Percentiles rank a stretch among this genome's conserved stretches.
Evolutionary conservation across 2,329 filamentous ascomycete species (phyloP).

Genomic region (Colletotrichum sp.): DNA sequence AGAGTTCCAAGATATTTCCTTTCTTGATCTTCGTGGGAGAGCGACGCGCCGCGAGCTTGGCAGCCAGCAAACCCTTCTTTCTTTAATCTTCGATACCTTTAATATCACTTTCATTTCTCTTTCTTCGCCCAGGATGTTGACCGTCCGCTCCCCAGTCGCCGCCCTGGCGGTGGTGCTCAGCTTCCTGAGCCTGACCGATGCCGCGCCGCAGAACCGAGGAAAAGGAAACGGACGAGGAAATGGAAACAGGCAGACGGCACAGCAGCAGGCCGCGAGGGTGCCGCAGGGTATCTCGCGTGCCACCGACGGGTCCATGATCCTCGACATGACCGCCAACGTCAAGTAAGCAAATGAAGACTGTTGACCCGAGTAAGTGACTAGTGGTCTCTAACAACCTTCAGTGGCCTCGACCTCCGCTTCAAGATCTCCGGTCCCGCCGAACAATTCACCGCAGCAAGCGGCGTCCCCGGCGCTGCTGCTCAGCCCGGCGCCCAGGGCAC

Average conservation of each 20-base stretch:
- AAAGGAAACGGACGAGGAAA: constrained; percentile 3
- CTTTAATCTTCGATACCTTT: background rate
- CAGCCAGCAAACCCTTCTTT: background rate
- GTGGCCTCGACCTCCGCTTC: constrained; percentile 59
- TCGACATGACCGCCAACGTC: constrained; percentile 59
- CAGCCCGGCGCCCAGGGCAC: constrained; percentile 31
- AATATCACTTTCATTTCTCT: background rate
- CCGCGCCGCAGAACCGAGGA: constrained; percentile 20
- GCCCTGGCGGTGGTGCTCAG: constrained; percentile 18
- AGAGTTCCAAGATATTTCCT: background rate
- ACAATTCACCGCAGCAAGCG: constrained; percentile 55
- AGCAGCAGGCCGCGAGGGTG: constrained; percentile 32
- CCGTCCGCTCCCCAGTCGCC: constrained; percentile 14
- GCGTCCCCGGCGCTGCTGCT: constrained; percentile 39
- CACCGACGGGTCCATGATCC: constrained; percentile 59
- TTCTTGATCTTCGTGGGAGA: constrained; percentile 6
- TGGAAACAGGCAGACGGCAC: constrained; percentile 26
- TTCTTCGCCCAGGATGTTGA: constrained; percentile 19
- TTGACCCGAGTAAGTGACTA: background rate
- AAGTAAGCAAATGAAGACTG: constrained; percentile 44
- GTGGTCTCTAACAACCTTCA: constrained; percentile 28
- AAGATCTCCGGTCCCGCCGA: constrained; percentile 59
- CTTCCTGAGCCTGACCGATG: constrained; percentile 13
- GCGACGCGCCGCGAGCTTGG: constrained; percentile 16
- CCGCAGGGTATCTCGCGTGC: constrained; percentile 45